Evolutionary conservation across 192 early-diverging fungal species (phyloP).

Genomic region (Coemansia sp.): DNA sequence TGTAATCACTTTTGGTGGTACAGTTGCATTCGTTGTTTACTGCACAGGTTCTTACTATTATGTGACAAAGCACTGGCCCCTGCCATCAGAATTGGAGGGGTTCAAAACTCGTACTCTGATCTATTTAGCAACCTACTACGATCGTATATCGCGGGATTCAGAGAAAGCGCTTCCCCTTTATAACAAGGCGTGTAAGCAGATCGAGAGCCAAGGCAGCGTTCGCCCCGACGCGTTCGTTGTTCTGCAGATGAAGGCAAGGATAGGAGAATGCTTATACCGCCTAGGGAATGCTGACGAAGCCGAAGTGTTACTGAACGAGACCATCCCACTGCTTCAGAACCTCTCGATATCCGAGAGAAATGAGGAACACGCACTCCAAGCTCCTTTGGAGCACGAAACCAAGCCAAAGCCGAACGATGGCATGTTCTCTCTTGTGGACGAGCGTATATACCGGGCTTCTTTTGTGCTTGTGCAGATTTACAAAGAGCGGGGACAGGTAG

Average conservation of each 20-base stretch:
- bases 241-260: constrained; percentile 35
- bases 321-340: constrained; percentile 9
- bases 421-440: not conserved
- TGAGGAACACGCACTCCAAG: not conserved
- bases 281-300: constrained; percentile 14
- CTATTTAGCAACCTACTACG: constrained; percentile 41
- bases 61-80: constrained; percentile 24
- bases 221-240: constrained; percentile 18
- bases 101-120: constrained; percentile 19
- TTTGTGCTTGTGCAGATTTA: constrained; percentile 22
- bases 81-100: constrained; percentile 22
- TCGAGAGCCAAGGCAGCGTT: not conserved
- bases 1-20: constrained; percentile 9
- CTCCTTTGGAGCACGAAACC: not conserved
- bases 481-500: constrained; percentile 1
- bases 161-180: constrained; percentile 24
- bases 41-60: constrained; percentile 34
- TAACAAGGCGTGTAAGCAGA: constrained; percentile 26
- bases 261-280: constrained; percentile 31
- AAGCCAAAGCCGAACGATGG: not conserved
- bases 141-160: constrained; percentile 16
- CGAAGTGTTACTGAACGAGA: constrained; percentile 8
- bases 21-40: constrained; percentile 24
- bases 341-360: not conserved
- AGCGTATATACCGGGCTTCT: constrained; percentile 1